Evolutionary conservation across 495 filamentous ascomycete genomes (phyloP), one percentile per base, ranked within the genome.

Genomic region (Penicillium mononematosum): DNA sequence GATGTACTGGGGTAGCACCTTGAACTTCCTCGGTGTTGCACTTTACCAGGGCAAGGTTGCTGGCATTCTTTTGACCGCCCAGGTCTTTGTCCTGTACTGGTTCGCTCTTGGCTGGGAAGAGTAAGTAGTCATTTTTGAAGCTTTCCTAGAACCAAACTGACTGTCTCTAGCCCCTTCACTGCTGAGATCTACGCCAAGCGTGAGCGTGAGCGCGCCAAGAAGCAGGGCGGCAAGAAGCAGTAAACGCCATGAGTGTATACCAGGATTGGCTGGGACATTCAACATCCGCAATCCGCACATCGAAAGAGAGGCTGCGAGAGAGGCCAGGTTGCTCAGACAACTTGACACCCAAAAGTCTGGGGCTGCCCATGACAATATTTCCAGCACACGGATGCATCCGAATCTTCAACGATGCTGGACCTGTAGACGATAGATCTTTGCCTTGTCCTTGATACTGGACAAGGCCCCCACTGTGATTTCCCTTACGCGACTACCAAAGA

Each of bases 1-100:
- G 41, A 98, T 98, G 94, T 98, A 98, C 78, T 89, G 90, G 77
- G 94, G 94, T 27, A 90, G 87, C 56, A 92, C 94, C 46, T 78
- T 96, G 81, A 90, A 85, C 75, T 98, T 98, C 74, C 73, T 96
- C 39, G 94, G 90, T 17, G 88, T 88, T 29, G 92, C 95, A n/a
- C 74, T 98, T 20, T 81, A 90, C 68, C 91, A 87, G 64, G 94
- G 91, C 55, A 92, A 90, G 73, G 93, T 92, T 2, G 94, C 94
- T 1, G 94, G 94, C 5, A 59, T 97, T 39, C 69, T 91, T 47
- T 70, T 98, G 70, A 91, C 91, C 0, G 75, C 71, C 6, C 75
- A 85, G 74, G 94, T 98, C 24, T 83, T 88, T 62, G 69, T 87
- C 25, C 80, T 89, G 50, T 98, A 98, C 73, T 78, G 83, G 66